phyloP scores from a whole-genome alignment of 2,329 filamentous ascomycete genomes.

The Exserohilum rostratum region DNA sequence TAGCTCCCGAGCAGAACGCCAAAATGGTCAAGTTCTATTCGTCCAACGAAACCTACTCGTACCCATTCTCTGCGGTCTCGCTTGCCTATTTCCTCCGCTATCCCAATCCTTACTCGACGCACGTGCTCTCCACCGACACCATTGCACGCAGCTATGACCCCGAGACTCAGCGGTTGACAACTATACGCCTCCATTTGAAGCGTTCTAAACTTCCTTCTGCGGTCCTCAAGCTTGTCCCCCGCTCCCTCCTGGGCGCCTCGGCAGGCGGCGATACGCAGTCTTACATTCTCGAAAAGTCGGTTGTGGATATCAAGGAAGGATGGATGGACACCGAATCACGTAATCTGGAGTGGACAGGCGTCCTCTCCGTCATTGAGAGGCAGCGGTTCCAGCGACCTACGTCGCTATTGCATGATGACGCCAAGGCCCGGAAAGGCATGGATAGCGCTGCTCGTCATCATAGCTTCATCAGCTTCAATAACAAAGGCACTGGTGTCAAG shows the following conservation, averaged over 20 bases:
- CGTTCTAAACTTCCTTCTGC: constrained; percentile 77
- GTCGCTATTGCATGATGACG: constrained; percentile 27
- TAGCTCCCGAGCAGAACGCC: neutral
- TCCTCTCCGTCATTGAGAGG: constrained; percentile 77
- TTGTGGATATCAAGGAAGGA: constrained; percentile 78
- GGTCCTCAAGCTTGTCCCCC: constrained; percentile 76
- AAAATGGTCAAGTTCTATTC: constrained; percentile 61
- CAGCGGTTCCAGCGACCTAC: constrained; percentile 68
- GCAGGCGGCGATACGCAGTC: constrained; percentile 70
- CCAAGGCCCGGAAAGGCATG: constrained; percentile 37
- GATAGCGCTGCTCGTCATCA: constrained; percentile 40
- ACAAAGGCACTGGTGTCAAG: constrained; percentile 30
- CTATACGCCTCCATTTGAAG: constrained; percentile 80
- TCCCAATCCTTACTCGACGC: constrained; percentile 81
- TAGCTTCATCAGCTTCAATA: constrained; percentile 39
- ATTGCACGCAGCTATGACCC: constrained; percentile 76
- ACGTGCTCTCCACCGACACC: constrained; percentile 83
- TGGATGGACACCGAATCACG: constrained; percentile 83
- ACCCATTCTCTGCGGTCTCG: constrained; percentile 83
- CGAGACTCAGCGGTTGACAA: constrained; percentile 74
- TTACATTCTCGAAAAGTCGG: constrained; percentile 80
- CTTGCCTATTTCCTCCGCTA: constrained; percentile 90
- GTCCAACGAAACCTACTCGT: constrained; percentile 72
- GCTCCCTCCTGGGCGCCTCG: constrained; percentile 67
- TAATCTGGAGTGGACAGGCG: constrained; percentile 82